Conservation (phyloP, 495 filamentous ascomycete species). For the Talaromyces proteolyticus region DNA sequence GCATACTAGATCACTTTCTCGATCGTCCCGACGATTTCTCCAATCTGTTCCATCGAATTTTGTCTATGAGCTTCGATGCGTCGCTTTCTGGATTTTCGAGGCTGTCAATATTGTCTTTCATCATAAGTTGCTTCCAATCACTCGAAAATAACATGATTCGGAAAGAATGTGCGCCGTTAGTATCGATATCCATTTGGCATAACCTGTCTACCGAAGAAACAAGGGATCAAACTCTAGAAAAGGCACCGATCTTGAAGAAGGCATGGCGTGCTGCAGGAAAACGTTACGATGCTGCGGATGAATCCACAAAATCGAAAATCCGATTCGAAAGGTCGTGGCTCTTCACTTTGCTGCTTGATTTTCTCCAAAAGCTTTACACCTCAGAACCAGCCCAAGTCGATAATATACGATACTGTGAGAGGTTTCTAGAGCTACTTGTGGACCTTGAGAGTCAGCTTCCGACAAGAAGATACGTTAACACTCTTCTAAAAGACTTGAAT, state of each 20-base stretch:
- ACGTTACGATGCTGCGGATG: conserved; percentile 83
- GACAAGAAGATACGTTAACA: conserved; percentile 89
- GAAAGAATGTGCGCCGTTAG: conserved; percentile 92
- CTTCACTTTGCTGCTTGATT: conserved; percentile 79
- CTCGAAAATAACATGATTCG: conserved; percentile 83
- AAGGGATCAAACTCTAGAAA: conserved; percentile 62
- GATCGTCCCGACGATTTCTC: conserved; percentile 81
- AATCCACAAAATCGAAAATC: conserved; percentile 67
- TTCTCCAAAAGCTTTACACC: conserved; percentile 66
- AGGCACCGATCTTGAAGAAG: conserved; percentile 67
- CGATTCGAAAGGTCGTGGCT: conserved; percentile 94
- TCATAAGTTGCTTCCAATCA: conserved; percentile 90
- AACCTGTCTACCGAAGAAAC: conserved; percentile 70
- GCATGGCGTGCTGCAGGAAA: conserved; percentile 86
- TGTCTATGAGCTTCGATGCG: conserved; percentile 81
- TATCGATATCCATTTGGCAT: conserved; percentile 94
- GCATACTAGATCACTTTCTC: conserved; percentile 58
- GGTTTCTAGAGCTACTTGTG: conserved; percentile 84
- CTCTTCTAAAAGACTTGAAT: conserved; percentile 85
- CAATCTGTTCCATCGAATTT: conserved; percentile 78
- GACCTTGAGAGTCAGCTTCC: conserved; percentile 92
- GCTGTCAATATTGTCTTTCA: conserved; percentile 75
- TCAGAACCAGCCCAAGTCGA: conserved; percentile 45
- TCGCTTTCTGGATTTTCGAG: conserved; percentile 66
- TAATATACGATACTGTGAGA: conserved; percentile 79